phyloP scores from a whole-genome alignment of 1,284 basidiomycete species.

The Polyporus tsugae region DNA sequence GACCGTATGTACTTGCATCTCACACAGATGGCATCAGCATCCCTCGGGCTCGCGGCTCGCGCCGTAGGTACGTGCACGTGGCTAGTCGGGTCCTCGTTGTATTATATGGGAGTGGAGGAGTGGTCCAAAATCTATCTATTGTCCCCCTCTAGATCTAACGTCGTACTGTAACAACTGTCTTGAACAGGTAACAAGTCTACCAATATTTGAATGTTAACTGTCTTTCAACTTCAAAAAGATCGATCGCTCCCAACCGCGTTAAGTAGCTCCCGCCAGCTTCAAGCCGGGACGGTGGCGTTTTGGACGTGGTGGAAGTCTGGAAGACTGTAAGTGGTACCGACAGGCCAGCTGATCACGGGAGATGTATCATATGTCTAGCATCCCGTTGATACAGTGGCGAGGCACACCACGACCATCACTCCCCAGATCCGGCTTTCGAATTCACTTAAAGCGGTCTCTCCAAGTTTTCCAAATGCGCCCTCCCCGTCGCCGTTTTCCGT shows the following conservation, averaged over 20 bases:
- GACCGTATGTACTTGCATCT: neutral
- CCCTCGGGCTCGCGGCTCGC: too few species aligned
- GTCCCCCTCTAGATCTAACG: too few species aligned
- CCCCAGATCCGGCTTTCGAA: slow-evolving; percentile 9
- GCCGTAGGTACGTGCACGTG: too few species aligned
- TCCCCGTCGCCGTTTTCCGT: slow-evolving; percentile 5
- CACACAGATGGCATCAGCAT: too few species aligned
- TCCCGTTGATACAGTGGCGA: neutral
- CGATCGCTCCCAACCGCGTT: neutral
- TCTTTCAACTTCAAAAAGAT: neutral
- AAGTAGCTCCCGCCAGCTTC: neutral
- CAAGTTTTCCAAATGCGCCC: neutral
- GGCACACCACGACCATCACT: slow-evolving; percentile 23
- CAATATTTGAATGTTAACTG: neutral
- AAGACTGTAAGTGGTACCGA: neutral
- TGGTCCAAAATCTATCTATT: neutral
- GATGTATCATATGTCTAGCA: neutral
- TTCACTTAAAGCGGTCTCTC: slow-evolving; percentile 14
- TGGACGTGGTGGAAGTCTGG: neutral
- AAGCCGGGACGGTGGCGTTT: neutral
- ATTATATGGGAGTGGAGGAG: too few species aligned
- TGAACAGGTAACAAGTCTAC: too few species aligned
- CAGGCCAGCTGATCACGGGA: slow-evolving; percentile 15
- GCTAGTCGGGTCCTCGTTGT: too few species aligned
- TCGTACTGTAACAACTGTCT: too few species aligned